phyloP scores from a whole-genome alignment of 768 basidiomycete genomes.

The Fomitopsis pulvina region DNA sequence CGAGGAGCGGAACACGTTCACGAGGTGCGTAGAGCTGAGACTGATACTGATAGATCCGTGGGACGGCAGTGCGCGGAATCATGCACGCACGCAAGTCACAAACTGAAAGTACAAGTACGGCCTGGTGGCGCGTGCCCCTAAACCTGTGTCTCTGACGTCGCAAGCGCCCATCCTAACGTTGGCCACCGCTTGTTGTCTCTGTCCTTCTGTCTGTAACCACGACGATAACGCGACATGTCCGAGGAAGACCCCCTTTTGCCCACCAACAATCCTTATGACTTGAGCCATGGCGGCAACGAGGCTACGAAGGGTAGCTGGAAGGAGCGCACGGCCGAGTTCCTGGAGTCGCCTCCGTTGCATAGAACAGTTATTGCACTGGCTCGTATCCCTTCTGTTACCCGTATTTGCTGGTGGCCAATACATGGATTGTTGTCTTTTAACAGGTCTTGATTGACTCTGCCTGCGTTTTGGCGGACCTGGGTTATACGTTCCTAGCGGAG shows the following conservation, averaged over 20 bases:
- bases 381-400: slow-evolving; percentile 22
- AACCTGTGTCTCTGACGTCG: slow-evolving; percentile 6
- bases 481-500: slow-evolving; percentile 56
- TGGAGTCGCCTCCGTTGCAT: slow-evolving; percentile 52
- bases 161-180: not conserved
- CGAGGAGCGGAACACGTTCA: too few species aligned
- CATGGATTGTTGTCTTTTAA: not conserved
- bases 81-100: too few species aligned
- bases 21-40: too few species aligned
- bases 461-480: slow-evolving; percentile 70
- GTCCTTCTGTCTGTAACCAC: not conserved
- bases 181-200: not conserved
- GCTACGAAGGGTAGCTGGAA: slow-evolving; percentile 4
- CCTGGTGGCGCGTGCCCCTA: slow-evolving; percentile 4
- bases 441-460: slow-evolving; percentile 58
- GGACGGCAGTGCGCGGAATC: too few species aligned
- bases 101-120: not conserved
- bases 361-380: slow-evolving; percentile 52
- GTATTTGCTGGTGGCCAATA: not conserved
- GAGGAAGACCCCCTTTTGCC: slow-evolving; percentile 24
- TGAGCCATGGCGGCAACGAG: too few species aligned
- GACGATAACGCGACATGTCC: slow-evolving; percentile 16
- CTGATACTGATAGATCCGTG: too few species aligned
- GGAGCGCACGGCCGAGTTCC: slow-evolving; percentile 32
- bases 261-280: slow-evolving; percentile 1